Evolutionary conservation across 352 stramenopile genomes (phyloP), one percentile per base, ranked within the genome.

Genomic region (Pythium phragmiticola): DNA sequence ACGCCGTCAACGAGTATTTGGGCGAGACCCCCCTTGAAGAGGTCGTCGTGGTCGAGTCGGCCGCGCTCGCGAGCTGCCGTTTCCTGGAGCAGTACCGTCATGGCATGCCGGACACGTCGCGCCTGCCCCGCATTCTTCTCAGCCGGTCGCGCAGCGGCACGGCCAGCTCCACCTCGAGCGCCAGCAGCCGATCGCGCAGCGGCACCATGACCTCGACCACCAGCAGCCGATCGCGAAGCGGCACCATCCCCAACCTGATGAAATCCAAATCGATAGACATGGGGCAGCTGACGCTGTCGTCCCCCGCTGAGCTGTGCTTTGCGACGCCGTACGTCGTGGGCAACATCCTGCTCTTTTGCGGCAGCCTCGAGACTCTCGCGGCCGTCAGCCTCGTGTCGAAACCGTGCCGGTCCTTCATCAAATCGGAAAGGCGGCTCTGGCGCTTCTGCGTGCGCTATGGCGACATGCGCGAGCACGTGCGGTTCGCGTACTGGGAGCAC

Each of bases 361-460:
- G 87, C 37, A 70, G 85, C 43, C 65, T 94, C 0, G 66, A 77
- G 19, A 79, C 70, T 3, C 59, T 92, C 13, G 72, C 63, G 1
- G 69, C 66, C 19, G 63, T 90, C 49, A 76, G 74, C 48, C 64
- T 67, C 17, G 76, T 95, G 48, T 94, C 91, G 64, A 63, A 63
- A 55, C 59, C 67, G 7, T 87, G 75, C 57, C 77, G 73, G 16
- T 67, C 77, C 14, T 92, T 92, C 65, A 82, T 92, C 33, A 65
- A 69, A 0, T 83, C 81, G 0, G 87, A 95, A 50, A 67, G 68
- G 42, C 73, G 74, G 8, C 43, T 95, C n/a, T 88, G 80, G 68
- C 86, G 82, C n/a, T 95, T 91, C 67, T 92, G 82, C 57, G 83
- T 94, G 11, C 84, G 87, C 13, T 92, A 90, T 47, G 84, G 84